These are phyloP conservation scores for Fraxinus angustifolia DNA, from an alignment of 305 asterid genomes.

Conservation along the genomic window DNA sequence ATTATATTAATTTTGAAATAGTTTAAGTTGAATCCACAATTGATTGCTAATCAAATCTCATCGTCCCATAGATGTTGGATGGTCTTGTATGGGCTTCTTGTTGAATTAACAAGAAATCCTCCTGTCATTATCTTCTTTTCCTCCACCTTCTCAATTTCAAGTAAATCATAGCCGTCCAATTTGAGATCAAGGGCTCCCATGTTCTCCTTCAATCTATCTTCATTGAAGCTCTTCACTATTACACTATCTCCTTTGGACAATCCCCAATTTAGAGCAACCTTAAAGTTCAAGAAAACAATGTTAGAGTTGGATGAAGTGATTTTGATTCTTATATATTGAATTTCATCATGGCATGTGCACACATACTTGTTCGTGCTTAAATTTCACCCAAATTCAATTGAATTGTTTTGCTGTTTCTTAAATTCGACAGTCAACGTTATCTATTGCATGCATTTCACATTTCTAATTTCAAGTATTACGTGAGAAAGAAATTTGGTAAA, in stretches of 20 bases:
- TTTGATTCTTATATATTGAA: background rate
- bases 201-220: slow-evolving; percentile 68
- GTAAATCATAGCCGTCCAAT: slow-evolving; percentile 43
- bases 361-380: background rate
- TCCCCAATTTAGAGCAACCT: slow-evolving; percentile 79
- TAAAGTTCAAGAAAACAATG: background rate
- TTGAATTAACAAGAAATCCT: slow-evolving; percentile 54
- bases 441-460: background rate
- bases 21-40: background rate
- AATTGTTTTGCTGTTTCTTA: background rate
- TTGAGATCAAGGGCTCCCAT: slow-evolving; percentile 45
- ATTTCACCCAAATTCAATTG: background rate
- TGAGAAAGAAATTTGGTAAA: background rate
- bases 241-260: slow-evolving; percentile 63
- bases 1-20: background rate
- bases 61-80: slow-evolving; percentile 75
- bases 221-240: slow-evolving; percentile 73
- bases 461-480: background rate
- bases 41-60: slow-evolving; percentile 42
- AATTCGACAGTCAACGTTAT: background rate
- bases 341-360: background rate
- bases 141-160: slow-evolving; percentile 48
- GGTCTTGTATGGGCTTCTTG: slow-evolving; percentile 65
- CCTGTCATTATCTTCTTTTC: slow-evolving; percentile 72
- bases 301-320: background rate